phyloP scores from a whole-genome alignment of 2,329 filamentous ascomycete species.

The Pseudogymnoascus sp. region DNA sequence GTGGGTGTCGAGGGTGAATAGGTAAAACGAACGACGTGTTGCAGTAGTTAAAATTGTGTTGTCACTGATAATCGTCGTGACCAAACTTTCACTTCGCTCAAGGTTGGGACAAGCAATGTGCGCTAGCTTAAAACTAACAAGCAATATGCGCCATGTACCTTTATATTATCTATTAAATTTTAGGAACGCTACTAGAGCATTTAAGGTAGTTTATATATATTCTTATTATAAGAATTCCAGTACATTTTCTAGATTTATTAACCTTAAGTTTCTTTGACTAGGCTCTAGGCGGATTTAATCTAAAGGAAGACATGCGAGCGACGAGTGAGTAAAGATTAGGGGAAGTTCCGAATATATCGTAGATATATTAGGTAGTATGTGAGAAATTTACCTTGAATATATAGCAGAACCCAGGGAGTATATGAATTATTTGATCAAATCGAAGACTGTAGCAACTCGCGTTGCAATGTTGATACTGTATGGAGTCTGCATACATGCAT shows the following conservation, averaged over 20 bases:
- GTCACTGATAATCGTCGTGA: not conserved
- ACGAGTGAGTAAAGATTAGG: not conserved
- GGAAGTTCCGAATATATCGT: not conserved
- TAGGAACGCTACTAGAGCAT: too few species aligned
- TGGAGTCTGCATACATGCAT: not conserved
- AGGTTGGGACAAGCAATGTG: too few species aligned
- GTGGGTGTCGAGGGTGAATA: slow-evolving; percentile 25
- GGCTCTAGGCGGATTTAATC: not conserved
- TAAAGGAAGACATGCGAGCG: not conserved
- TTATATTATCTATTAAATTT: too few species aligned
- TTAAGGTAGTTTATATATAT: too few species aligned
- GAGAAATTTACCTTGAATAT: too few species aligned
- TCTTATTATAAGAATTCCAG: too few species aligned
- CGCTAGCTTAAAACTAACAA: too few species aligned
- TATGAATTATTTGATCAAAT: not conserved
- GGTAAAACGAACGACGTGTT: not conserved
- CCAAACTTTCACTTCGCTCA: too few species aligned
- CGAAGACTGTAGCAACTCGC: not conserved
- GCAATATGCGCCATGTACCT: too few species aligned
- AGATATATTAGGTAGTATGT: not conserved
- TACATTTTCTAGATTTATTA: too few species aligned
- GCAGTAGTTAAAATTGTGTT: not conserved
- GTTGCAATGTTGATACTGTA: not conserved
- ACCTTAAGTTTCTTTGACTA: not conserved
- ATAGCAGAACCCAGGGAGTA: not conserved